phyloP scores from a whole-genome alignment of 257 asterid species.

The Solanum pinnatisectum region DNA sequence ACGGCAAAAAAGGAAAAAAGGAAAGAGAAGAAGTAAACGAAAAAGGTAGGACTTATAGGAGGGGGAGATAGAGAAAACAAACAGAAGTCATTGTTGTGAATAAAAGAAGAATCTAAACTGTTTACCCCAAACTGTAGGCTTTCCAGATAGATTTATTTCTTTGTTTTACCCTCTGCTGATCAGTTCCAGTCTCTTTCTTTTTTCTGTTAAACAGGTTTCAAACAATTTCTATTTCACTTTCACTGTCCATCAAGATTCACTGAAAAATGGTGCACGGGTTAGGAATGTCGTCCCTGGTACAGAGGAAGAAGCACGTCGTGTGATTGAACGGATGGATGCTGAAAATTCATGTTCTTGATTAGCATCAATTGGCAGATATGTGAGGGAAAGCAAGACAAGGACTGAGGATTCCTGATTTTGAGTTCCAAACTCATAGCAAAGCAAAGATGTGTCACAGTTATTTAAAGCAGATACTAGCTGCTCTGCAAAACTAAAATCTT shows the following conservation, averaged over 20 bases:
- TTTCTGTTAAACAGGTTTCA: conserved; percentile 43
- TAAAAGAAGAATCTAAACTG: not conserved
- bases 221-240: conserved; percentile 89
- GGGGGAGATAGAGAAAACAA: not conserved
- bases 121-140: not conserved
- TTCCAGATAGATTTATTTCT: not conserved
- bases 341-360: conserved; percentile 29
- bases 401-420: not conserved
- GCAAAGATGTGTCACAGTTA: not conserved
- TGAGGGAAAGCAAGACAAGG: not conserved
- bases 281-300: conserved; percentile 84
- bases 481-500: not conserved
- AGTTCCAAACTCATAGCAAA: not conserved
- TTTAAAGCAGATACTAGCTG: not conserved
- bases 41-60: not conserved
- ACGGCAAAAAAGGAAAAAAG: not conserved
- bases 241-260: conserved; percentile 47
- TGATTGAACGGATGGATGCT: conserved; percentile 77
- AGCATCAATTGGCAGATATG: not conserved
- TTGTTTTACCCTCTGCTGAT: not conserved
- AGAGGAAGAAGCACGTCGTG: conserved; percentile 77
- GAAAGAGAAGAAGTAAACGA: not conserved
- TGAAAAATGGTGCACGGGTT: conserved; percentile 34
- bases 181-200: not conserved
- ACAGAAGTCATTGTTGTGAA: not conserved